Base-by-base conservation (phyloP, 257 asterid species). In the Capsicum chinense region DNA sequence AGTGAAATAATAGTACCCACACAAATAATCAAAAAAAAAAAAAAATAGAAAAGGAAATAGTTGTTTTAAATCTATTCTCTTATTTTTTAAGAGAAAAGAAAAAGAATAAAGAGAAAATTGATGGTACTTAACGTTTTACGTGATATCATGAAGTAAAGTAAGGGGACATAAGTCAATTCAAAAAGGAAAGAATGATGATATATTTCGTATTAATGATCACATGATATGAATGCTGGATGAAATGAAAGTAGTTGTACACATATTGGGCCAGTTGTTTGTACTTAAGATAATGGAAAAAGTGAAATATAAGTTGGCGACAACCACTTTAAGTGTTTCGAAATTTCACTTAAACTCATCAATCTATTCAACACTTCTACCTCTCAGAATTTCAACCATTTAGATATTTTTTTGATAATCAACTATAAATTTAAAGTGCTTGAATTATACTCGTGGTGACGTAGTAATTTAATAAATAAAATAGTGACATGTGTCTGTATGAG, bases 191-290 rank as follows among this genome's bases (percentile, higher is more conserved):
- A 74, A 52, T 74, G 58, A 52, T 21, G 81, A 0, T 52, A 52
- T 48, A 6, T 19, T 47, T 74, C 81, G 17, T 48, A 74, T 74
- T 76, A 50, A 76, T 76, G 63, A 76, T 50, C 81, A 76, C 52
- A 76, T 76, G 81, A 76, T 76, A 52, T 52, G 63, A 21, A 76
- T 52, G 81, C n/a, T 76, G 33, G 33, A 26, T 26, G 33, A 19
- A 21, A 52, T 52, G 81, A 76, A 50, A 13, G 21, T 52, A 7
- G 80, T 48, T 48, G 80, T 19, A 73, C 19, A 47, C 62, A 76
- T 39, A 39, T 21, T 19, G 21, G 60, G 7, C 47, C 59, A 39
- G 26, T 76, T 26, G 19, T 50, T 76, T 50, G 21, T 7, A 52
- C 21, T 26, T 52, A 11, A 42, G 81, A 13, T 74, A 74, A 74